Percentiles rank a stretch among this genome's conserved stretches.
These are phyloP conservation scores for Termitomyces sp. DNA, from an alignment of 768 basidiomycete genomes.

Conservation along the genomic window DNA sequence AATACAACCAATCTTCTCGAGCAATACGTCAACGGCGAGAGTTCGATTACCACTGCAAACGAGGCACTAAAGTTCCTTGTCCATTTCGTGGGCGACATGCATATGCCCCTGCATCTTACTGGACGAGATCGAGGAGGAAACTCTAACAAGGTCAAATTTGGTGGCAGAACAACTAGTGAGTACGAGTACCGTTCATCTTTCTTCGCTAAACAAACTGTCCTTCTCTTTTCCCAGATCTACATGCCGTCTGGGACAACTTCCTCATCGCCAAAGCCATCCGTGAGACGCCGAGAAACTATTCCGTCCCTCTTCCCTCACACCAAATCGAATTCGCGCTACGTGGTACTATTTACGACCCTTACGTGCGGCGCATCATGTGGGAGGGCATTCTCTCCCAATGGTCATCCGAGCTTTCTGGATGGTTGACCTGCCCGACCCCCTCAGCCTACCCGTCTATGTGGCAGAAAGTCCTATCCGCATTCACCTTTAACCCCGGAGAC, in stretches of 20 bases:
- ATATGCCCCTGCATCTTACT: slow-evolving; percentile 90
- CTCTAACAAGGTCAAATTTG: slow-evolving; percentile 70
- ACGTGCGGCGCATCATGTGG: slow-evolving; percentile 82
- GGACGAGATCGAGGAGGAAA: slow-evolving; percentile 90
- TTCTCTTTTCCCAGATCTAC: slow-evolving; percentile 53
- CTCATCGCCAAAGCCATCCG: slow-evolving; percentile 85
- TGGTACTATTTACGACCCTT: slow-evolving; percentile 84
- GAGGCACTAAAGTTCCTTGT: slow-evolving; percentile 91
- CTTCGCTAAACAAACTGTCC: not conserved
- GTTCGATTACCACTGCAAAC: slow-evolving; percentile 42
- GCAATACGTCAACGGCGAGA: slow-evolving; percentile 36
- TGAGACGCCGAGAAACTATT: slow-evolving; percentile 72
- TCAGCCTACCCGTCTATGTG: slow-evolving; percentile 17
- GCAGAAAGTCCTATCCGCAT: slow-evolving; percentile 28
- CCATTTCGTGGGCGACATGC: slow-evolving; percentile 93
- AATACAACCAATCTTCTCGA: slow-evolving; percentile 71
- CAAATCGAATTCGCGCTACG: slow-evolving; percentile 66
- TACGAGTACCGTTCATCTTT: slow-evolving; percentile 22
- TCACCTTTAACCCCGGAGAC: slow-evolving; percentile 18
- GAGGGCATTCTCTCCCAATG: slow-evolving; percentile 79
- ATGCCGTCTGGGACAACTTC: slow-evolving; percentile 83
- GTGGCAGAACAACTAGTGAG: slow-evolving; percentile 70
- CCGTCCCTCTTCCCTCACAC: slow-evolving; percentile 63
- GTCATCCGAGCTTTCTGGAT: slow-evolving; percentile 53
- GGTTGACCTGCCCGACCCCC: slow-evolving; percentile 56